Evolutionary conservation across 257 asterid genomes (phyloP).

Genomic region (Solanum habrochaites): DNA sequence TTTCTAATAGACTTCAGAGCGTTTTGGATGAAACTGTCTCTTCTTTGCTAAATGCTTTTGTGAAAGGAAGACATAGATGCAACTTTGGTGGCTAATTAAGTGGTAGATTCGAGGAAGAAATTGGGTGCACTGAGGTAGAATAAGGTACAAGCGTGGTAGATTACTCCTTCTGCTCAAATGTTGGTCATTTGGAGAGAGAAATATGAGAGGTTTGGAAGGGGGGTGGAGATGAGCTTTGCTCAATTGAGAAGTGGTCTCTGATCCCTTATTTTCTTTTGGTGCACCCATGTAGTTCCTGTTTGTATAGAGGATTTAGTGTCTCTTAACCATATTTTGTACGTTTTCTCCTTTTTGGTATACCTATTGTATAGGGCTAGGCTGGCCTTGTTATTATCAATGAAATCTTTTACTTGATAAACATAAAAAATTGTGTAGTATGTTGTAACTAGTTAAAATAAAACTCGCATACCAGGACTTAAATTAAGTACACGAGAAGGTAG

Average conservation of each 20-base stretch:
- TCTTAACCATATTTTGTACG: neutral
- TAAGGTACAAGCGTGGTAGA: neutral
- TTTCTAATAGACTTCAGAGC: too few relatives aligned
- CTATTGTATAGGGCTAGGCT: neutral
- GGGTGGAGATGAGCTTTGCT: neutral
- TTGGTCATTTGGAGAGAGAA: neutral
- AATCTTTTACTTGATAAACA: neutral
- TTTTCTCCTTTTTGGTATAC: neutral
- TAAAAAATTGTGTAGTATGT: neutral
- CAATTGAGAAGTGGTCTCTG: neutral
- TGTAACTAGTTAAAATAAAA: neutral
- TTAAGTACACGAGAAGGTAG: neutral
- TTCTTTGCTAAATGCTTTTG: too few relatives aligned
- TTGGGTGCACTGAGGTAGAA: too few relatives aligned
- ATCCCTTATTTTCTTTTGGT: neutral
- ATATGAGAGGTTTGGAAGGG: neutral
- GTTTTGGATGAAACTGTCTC: too few relatives aligned
- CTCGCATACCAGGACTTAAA: neutral
- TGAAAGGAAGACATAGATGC: too few relatives aligned
- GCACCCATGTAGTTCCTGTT: neutral
- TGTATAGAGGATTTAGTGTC: neutral
- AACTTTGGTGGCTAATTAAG: too few relatives aligned
- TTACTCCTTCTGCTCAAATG: neutral
- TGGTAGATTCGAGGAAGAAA: too few relatives aligned
- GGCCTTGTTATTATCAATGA: neutral